phyloP scores from a whole-genome alignment of 805 yeast species.

The Ogataea pini region DNA sequence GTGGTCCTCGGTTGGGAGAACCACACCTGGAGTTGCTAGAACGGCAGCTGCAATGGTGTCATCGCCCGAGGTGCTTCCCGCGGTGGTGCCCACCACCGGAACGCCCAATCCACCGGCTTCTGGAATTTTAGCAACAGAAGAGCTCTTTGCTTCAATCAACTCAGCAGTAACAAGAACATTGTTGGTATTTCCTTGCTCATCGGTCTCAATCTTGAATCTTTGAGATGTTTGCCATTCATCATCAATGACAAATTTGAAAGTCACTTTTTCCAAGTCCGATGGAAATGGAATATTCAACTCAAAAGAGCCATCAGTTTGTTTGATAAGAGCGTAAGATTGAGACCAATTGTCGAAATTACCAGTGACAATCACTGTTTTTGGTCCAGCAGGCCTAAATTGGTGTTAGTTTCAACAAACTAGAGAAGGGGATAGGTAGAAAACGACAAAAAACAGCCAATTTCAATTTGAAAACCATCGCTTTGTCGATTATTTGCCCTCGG shows the following conservation, averaged over 20 bases:
- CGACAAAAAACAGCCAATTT: no score
- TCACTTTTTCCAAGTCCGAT: constrained; percentile 26
- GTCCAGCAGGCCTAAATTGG: constrained; percentile 36
- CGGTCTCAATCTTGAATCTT: constrained; percentile 44
- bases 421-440: no score
- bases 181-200: constrained; percentile 52
- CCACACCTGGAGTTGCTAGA: constrained; percentile 55
- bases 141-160: constrained; percentile 35
- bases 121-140: constrained; percentile 38
- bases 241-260: constrained; percentile 61
- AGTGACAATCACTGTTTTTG: constrained; percentile 51
- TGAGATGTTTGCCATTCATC: constrained; percentile 54
- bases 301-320: constrained; percentile 40
- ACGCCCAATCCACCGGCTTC: constrained; percentile 48
- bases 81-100: constrained; percentile 17
- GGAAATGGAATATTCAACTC: constrained; percentile 34
- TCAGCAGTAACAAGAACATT: constrained; percentile 46
- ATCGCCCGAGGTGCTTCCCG: constrained; percentile 1
- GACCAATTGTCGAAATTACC: constrained; percentile 64
- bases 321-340: constrained; percentile 47
- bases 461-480: no score
- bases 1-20: constrained; percentile 57
- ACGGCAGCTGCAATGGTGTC: constrained; percentile 15
- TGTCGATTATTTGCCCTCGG: neutral
- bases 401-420: neutral